Conservation (phyloP, 1,139 yeast species). For the Sugiyamaella pinicola region DNA sequence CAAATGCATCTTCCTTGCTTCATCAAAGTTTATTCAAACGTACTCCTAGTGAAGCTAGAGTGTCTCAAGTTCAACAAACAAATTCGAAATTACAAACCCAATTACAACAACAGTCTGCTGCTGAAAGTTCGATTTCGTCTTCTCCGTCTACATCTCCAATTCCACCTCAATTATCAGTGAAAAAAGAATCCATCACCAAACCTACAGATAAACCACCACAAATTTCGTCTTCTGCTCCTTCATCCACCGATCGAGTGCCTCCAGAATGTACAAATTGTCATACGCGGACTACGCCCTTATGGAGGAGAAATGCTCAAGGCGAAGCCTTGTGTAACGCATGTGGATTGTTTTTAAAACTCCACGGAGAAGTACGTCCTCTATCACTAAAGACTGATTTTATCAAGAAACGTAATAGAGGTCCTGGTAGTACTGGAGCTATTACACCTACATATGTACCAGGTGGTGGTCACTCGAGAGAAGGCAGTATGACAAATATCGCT, state of each 20-base stretch:
- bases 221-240: conserved; percentile 18
- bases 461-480: conserved; percentile 11
- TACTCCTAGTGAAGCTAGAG: conserved; percentile 15
- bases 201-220: neutral
- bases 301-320: conserved; percentile 91
- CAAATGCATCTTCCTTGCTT: conserved; percentile 30
- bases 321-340: conserved; percentile 92
- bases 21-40: conserved; percentile 26
- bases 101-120: conserved; percentile 7
- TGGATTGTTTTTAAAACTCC: conserved; percentile 82
- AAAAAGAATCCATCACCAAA: neutral
- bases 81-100: conserved; percentile 2
- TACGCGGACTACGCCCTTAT: conserved; percentile 86
- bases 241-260: conserved; percentile 13
- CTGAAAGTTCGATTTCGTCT: conserved; percentile 16
- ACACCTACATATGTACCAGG: neutral
- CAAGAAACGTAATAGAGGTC: conserved; percentile 59
- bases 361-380: conserved; percentile 88
- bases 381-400: conserved; percentile 88
- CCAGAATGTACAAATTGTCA: conserved; percentile 75
- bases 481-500: conserved; percentile 13
- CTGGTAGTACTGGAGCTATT: conserved; percentile 6
- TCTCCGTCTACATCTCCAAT: conserved; percentile 9
- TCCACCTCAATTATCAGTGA: conserved; percentile 1
- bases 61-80: conserved; percentile 4